Base-by-base conservation (phyloP, 768 basidiomycete genomes). In the Russula abietina region DNA sequence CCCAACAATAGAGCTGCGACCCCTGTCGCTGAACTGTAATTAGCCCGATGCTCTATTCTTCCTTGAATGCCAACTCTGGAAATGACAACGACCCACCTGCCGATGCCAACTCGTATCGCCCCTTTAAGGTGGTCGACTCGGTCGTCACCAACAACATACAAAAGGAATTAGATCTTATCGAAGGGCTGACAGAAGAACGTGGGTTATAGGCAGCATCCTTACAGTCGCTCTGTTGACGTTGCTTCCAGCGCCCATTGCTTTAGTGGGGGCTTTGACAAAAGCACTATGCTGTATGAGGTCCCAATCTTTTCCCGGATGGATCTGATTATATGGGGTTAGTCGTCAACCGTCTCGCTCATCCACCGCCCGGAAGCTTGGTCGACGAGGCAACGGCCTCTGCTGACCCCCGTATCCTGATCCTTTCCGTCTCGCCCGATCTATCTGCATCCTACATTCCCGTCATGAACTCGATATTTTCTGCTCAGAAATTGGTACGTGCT, bases 401-500 rank as follows among this genome's bases (percentile, higher is more conserved):
- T 1, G 81, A 85, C 63, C 81, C 87, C 0, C 77, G 85, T 10
- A 86, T 90, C 55, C 73, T 89, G 55, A 79, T 98, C 66, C 79
- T 99, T 57, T 95, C 93, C 45, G 93, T 97, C 59, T 96, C 95
- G 12, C 91, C 92, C 17, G 91, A 96, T 75, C 80, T 88, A 32
- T 88, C 91, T 10, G 81, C 87, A 9, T 92, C 94, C 11, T 99
- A 99, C 74, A 96, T 98, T 54, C 92, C 96, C 28, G 87, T 98
- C 72, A 99, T 99, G 97, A 98, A 98, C 72, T 88, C 94, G 58
- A 98, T 98, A 54, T 99, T 99, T 75, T 94, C 95, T 19, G 97
- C 97, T 5, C 97, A 99, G 74, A 99, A 99, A 77, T 80, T 93
- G 68, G 96, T 91, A 66, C 68, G 87, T 74, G 12, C 60, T 56